Evolutionary conservation across 805 yeast species (phyloP).

Genomic region (Kockiozyma suomiensis): DNA sequence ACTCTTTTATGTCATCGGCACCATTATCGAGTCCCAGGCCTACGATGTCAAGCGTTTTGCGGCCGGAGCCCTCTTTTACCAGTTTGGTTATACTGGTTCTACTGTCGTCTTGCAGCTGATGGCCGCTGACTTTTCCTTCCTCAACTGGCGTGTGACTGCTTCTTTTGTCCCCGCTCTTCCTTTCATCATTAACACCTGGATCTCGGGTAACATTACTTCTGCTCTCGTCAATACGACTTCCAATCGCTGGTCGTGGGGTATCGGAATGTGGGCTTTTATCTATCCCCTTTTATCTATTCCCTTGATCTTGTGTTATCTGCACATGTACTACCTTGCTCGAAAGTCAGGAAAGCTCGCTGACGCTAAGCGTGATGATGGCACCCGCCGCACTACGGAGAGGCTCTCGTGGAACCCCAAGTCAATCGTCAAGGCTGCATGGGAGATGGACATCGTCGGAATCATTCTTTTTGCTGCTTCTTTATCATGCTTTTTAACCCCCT

Average conservation of each 20-base stretch:
- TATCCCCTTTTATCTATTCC: slow-evolving; percentile 70
- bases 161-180: slow-evolving; percentile 72
- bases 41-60: slow-evolving; percentile 59
- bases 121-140: slow-evolving; percentile 65
- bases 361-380: slow-evolving; percentile 6
- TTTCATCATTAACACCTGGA: slow-evolving; percentile 77
- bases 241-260: slow-evolving; percentile 67
- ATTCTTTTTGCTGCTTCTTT: slow-evolving; percentile 56
- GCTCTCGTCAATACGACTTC: slow-evolving; percentile 31
- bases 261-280: slow-evolving; percentile 79
- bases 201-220: slow-evolving; percentile 58
- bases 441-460: slow-evolving; percentile 66
- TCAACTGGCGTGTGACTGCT: slow-evolving; percentile 70
- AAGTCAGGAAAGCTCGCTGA: slow-evolving; percentile 55
- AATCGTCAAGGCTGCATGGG: slow-evolving; percentile 52
- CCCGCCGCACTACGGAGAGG: slow-evolving; percentile 41
- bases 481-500: slow-evolving; percentile 69
- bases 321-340: slow-evolving; percentile 59
- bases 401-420: slow-evolving; percentile 17
- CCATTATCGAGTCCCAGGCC: slow-evolving; percentile 65
- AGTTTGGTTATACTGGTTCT: slow-evolving; percentile 65
- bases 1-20: slow-evolving; percentile 62
- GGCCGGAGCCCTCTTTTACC: slow-evolving; percentile 63
- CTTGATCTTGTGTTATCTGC: slow-evolving; percentile 53
- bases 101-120: slow-evolving; percentile 59